These are phyloP conservation scores for Cenchrus purpureus DNA, from an alignment of 176 grass and related monocot genomes.

Conservation along the genomic window DNA sequence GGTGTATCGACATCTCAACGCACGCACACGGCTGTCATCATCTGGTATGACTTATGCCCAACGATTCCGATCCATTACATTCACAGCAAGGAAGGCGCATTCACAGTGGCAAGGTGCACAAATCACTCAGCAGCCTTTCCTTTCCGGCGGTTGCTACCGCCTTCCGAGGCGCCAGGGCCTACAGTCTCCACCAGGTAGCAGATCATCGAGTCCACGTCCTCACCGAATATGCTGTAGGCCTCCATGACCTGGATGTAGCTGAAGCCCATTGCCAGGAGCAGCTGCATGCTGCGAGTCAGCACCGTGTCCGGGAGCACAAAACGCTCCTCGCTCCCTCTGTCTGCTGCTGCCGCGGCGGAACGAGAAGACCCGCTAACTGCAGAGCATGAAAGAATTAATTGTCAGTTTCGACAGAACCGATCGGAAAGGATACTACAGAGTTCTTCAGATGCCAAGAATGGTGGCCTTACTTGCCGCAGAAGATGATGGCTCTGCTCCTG, in stretches of 20 bases:
- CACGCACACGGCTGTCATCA: constrained; percentile 30
- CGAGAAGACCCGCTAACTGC: constrained; percentile 72
- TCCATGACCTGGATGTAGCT: constrained; percentile 92
- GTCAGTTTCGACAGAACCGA: constrained; percentile 20
- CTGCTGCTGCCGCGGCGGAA: constrained; percentile 41
- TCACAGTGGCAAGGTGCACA: not conserved
- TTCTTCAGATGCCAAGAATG: not conserved
- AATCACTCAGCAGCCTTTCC: constrained; percentile 89
- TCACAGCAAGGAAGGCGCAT: not conserved
- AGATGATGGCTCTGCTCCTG: constrained; percentile 91
- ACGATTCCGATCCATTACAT: constrained; percentile 10
- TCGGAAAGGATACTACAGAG: not conserved
- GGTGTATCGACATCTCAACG: constrained; percentile 24
- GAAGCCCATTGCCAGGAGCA: constrained; percentile 91
- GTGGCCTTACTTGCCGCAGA: constrained; percentile 64
- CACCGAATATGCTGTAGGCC: constrained; percentile 90
- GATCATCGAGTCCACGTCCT: constrained; percentile 97
- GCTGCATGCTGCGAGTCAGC: constrained; percentile 80
- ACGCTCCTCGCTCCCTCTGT: constrained; percentile 32
- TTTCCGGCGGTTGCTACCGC: constrained; percentile 73
- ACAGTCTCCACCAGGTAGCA: constrained; percentile 92
- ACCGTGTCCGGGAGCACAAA: constrained; percentile 62
- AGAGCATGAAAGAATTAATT: constrained; percentile 31
- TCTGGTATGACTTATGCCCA: constrained; percentile 44
- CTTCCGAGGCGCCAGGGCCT: constrained; percentile 47